Conservation (phyloP, 495 filamentous ascomycete species). For the Trichodelitschia bisporula region DNA sequence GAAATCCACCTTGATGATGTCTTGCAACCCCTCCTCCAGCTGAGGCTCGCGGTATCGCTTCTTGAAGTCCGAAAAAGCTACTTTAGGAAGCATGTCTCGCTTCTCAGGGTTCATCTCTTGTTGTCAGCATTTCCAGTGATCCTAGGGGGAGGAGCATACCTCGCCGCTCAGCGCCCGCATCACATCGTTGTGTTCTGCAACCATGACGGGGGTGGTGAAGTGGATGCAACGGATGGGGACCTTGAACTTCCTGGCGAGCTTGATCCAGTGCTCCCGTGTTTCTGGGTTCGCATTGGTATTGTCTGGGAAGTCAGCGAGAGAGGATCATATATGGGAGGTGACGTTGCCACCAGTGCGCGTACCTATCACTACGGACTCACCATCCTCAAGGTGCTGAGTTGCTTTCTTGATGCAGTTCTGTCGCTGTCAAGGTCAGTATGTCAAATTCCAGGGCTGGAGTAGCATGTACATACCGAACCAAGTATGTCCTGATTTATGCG, state of each 20-base stretch:
- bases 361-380: conserved; percentile 53
- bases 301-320: conserved; percentile 34
- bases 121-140: no score
- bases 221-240: conserved; percentile 68
- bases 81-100: conserved; percentile 41
- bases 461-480: conserved; percentile 34
- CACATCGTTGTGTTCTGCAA: conserved; percentile 79
- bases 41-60: conserved; percentile 45
- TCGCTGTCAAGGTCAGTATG: no score
- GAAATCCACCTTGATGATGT: conserved; percentile 48
- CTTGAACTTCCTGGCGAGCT: conserved; percentile 39
- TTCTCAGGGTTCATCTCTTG: conserved; percentile 65
- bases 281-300: conserved; percentile 77
- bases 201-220: conserved; percentile 42
- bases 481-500: conserved; percentile 76
- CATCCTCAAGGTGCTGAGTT: conserved; percentile 31
- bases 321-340: no score
- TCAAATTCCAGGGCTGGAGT: no score
- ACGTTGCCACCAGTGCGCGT: no score
- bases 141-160: no score
- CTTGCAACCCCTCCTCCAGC: conserved; percentile 60
- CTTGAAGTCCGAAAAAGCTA: conserved; percentile 55
- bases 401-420: conserved; percentile 72
- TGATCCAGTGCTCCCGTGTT: conserved; percentile 47
- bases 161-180: conserved; percentile 58